phyloP scores from a whole-genome alignment of 306 rosid species.

The Prunus armeniaca region DNA sequence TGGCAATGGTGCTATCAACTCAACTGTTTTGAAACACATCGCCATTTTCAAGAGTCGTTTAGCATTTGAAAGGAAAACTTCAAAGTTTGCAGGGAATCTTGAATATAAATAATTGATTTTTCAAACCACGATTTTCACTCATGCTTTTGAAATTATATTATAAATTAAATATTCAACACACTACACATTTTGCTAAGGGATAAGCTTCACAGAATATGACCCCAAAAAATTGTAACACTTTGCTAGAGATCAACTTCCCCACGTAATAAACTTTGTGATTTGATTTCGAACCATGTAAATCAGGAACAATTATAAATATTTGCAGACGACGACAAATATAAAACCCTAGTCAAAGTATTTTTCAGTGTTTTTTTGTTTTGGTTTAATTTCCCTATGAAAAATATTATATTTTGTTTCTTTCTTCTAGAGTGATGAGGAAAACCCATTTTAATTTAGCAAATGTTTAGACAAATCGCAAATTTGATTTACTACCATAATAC shows the following conservation, averaged over 20 bases:
- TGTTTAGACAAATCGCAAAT: neutral
- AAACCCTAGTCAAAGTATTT: neutral
- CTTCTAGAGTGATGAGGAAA: conserved; percentile 3
- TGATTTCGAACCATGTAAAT: no score
- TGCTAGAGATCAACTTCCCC: no score
- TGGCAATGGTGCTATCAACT: neutral
- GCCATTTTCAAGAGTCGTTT: neutral
- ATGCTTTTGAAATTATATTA: neutral
- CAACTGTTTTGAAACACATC: neutral
- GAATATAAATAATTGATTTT: neutral
- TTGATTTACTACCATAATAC: neutral
- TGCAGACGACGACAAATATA: neutral
- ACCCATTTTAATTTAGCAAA: neutral
- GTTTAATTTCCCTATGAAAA: neutral
- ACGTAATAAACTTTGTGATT: no score
- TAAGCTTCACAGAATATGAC: no score
- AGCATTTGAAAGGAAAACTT: neutral
- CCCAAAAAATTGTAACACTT: no score
- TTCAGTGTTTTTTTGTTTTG: no score
- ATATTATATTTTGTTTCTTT: neutral
- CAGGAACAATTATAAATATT: neutral
- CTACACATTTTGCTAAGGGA: no score
- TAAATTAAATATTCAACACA: neutral
- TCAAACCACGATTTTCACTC: neutral
- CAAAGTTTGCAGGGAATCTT: neutral